Evolutionary conservation across 1,284 basidiomycete species (phyloP), one percentile per base, ranked within the genome.

Genomic region (Ganoderma boninense): DNA sequence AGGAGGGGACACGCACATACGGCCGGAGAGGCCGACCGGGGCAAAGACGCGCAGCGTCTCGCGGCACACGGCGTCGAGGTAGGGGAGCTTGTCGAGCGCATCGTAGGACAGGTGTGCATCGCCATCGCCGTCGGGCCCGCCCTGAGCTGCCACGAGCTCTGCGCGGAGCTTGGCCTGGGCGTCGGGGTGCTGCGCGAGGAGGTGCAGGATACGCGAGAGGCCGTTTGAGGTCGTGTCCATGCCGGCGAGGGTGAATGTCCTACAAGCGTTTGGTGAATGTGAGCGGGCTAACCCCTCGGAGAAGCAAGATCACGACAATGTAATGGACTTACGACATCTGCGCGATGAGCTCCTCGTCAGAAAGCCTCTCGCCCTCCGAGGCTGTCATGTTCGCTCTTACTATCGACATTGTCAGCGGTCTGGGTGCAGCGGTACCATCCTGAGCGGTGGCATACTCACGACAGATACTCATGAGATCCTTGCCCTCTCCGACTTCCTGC

Each of bases 11-110:
- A 59, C 64, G n/a, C 23, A 62, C 65, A 57, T 8, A n/a, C 56
- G 49, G 7, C 35, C 64, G 13, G 43, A 43, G 18, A 54, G 20
- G 11, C n/a, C 18, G 52, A 57, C 56, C 18, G 49, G 38, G 8
- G 82, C 80, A 94, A 92, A 62, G 87, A 86, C n/a, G 92, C 49
- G 26, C 1, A 54, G 23, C 1, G 62, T 64, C 54, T 65, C 52
- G 18, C 64, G 32, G 11, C 65, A 79, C 6, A 87, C 85, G 2
- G 84, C 84, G 67, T 91, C 87, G 35, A 91, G 80, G 73, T 87
- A 89, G 0, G 83, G 80, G 1, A 89, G 78, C 40, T 62, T 62
- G 38, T 67, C 49, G 10, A 70, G 38, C 16, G 40, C 54, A 32
- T 70, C 69, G 62, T 66, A 70, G 13, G 59, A 8, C 13, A 46